Conservation (phyloP, 2,329 filamentous ascomycete genomes). For the Alternaria dauci region DNA sequence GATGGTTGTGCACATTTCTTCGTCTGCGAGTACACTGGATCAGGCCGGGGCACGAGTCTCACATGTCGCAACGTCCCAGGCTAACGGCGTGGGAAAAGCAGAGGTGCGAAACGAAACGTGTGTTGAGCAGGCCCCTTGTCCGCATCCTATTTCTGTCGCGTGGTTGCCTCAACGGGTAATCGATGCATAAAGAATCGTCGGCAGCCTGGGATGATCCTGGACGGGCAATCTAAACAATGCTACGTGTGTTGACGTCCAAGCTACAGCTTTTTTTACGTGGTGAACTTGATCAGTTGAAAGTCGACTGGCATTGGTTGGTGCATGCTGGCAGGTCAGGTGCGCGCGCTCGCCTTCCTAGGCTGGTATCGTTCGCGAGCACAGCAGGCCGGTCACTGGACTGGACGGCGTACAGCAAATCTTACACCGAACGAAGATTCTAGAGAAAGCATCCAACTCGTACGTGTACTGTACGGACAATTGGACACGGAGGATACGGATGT, state of each 20-base stretch:
- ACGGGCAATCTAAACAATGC: not conserved
- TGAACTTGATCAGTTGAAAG: not conserved
- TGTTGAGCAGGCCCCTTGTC: conserved; percentile 3
- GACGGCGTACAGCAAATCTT: conserved; percentile 6
- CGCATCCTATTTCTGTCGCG: conserved; percentile 6
- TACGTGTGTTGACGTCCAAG: not conserved
- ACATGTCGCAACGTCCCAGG: not conserved
- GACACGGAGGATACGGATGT: not conserved
- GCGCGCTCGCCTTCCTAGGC: conserved; percentile 3
- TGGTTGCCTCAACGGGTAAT: not conserved
- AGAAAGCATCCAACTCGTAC: not conserved
- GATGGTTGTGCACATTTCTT: not conserved
- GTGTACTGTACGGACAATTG: not conserved
- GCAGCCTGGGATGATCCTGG: conserved; percentile 1
- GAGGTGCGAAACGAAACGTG: conserved; percentile 9
- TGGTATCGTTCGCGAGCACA: conserved; percentile 8
- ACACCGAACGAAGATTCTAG: not conserved
- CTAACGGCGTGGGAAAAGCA: conserved; percentile 2
- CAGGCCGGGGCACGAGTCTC: not conserved
- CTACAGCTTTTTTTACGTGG: not conserved
- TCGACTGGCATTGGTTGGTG: not conserved
- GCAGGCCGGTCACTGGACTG: conserved; percentile 9
- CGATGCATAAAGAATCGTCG: not conserved
- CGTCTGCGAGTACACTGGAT: not conserved
- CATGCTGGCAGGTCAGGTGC: conserved; percentile 7